Base-by-base conservation (phyloP, 164 flowering plant genomes). In the Litsea cubeba region DNA sequence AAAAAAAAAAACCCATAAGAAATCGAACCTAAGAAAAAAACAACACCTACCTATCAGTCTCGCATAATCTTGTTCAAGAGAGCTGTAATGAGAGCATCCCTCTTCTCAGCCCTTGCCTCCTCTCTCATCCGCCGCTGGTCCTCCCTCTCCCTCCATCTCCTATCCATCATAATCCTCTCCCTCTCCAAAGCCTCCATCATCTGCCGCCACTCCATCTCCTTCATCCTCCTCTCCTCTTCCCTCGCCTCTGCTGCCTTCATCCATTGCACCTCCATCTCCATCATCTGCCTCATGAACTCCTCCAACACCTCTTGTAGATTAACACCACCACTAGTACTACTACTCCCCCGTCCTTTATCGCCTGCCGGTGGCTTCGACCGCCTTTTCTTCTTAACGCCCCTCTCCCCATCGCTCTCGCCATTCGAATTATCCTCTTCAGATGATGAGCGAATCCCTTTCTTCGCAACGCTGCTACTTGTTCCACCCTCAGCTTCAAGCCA, bases 71-170 rank as follows among this genome's bases (percentile, higher is more conserved):
- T 91, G 81, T 88, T 85, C 20, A 94, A 74, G 22, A 94, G 82
- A 35, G 91, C 83, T 14, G 90, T 88, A 71, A 94, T 83, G 22
- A 92, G 89, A 25, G 91, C 88, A 76, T 92, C 97, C 70, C 98
- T 84, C 75, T 88, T 89, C 82, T 92, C 97, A 46, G 97, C 93
- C 83, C 98, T 88, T 54, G 86, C 89, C 72, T 94, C 98, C 26
- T 91, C 97, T 71, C 91, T 83, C 66, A 84, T 68, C 82, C 87
- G 81, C 71, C 97, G 85, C 79, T 90, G 87, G 72, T 94, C 98
- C 68, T 94, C 97, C 73, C 86, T 87, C 71, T 94, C 97, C 57
- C 93, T 85, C 97, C 97, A 94, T 65, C 84, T 81, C 64, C 84
- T 86, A 22, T 94, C 97, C 91, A 88, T 85, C 83, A 80, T 68